These are phyloP conservation scores for Penicillium olsonii DNA, from an alignment of 2,329 filamentous ascomycete species.

Conservation along the genomic window DNA sequence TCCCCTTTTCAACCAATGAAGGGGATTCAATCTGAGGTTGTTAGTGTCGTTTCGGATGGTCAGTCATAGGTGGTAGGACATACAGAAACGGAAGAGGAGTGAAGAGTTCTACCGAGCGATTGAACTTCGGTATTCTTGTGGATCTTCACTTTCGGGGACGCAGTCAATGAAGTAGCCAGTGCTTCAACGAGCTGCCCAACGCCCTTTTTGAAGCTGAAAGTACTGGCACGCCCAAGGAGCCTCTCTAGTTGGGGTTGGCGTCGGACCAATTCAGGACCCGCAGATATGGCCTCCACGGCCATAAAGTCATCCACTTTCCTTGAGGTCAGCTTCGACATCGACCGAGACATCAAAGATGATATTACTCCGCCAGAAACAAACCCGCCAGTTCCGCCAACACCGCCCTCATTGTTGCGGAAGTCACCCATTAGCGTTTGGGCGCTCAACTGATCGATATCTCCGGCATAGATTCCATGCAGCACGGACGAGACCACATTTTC, in stretches of 20 bases:
- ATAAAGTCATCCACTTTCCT: conserved; percentile 31
- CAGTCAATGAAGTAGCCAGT: conserved; percentile 54
- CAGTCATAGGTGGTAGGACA: background rate
- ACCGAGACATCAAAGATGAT: conserved; percentile 13
- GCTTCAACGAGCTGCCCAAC: conserved; percentile 62
- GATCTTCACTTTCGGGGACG: conserved; percentile 62
- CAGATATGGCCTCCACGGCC: conserved; percentile 20
- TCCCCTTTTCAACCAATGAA: conserved; percentile 3
- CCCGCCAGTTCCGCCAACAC: conserved; percentile 11
- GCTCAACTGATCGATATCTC: conserved; percentile 80
- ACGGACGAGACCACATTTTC: conserved; percentile 75
- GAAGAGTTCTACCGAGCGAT: background rate
- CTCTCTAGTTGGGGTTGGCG: conserved; percentile 8
- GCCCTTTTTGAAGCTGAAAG: conserved; percentile 55
- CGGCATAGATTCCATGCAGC: conserved; percentile 89
- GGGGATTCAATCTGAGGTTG: conserved; percentile 19
- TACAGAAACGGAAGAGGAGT: background rate
- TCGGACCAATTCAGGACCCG: background rate
- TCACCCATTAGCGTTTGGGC: conserved; percentile 62
- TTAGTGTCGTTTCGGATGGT: conserved; percentile 4
- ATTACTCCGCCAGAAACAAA: conserved; percentile 18
- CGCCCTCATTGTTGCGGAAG: conserved; percentile 51
- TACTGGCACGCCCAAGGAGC: conserved; percentile 31
- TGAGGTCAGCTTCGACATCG: conserved; percentile 10
- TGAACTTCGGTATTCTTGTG: conserved; percentile 53